Percentiles rank a stretch among this genome's conserved stretches.
These are phyloP conservation scores for Talaromyces marneffei DNA, from an alignment of 2,329 filamentous ascomycete genomes.

Conservation along the genomic window DNA sequence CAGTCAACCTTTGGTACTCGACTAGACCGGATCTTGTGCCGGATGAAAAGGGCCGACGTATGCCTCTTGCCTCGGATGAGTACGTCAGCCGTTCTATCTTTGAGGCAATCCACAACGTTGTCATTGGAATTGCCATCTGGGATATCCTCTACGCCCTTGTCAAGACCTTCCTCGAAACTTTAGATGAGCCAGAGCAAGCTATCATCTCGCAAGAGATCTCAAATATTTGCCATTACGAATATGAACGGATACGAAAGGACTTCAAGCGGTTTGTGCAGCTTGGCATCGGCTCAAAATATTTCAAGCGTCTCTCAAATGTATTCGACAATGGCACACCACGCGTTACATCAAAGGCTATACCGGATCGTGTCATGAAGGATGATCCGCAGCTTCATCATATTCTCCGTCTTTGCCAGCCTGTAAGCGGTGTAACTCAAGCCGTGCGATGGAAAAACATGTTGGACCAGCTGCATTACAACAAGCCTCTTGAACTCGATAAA, in stretches of 20 bases:
- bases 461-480: neutral
- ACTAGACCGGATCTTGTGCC: slow-evolving; percentile 32
- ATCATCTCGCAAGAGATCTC: slow-evolving; percentile 44
- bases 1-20: neutral
- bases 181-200: slow-evolving; percentile 29
- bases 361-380: slow-evolving; percentile 33
- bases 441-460: slow-evolving; percentile 12
- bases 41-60: slow-evolving; percentile 41
- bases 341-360: slow-evolving; percentile 39
- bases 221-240: slow-evolving; percentile 45
- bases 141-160: slow-evolving; percentile 19
- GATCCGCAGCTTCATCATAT: slow-evolving; percentile 42
- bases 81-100: slow-evolving; percentile 41
- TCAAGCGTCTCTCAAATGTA: slow-evolving; percentile 36
- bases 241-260: slow-evolving; percentile 30
- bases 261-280: slow-evolving; percentile 41
- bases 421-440: slow-evolving; percentile 32
- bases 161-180: slow-evolving; percentile 17
- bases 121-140: slow-evolving; percentile 39
- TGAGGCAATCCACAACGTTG: slow-evolving; percentile 34
- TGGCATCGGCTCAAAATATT: slow-evolving; percentile 34
- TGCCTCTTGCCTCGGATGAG: slow-evolving; percentile 38
- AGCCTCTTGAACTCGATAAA: neutral
- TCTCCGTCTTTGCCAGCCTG: slow-evolving; percentile 41
- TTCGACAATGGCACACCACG: slow-evolving; percentile 33